Evolutionary conservation across 2,329 filamentous ascomycete species (phyloP), one percentile per base, ranked within the genome.

Genomic region (Fusarium annulatum): DNA sequence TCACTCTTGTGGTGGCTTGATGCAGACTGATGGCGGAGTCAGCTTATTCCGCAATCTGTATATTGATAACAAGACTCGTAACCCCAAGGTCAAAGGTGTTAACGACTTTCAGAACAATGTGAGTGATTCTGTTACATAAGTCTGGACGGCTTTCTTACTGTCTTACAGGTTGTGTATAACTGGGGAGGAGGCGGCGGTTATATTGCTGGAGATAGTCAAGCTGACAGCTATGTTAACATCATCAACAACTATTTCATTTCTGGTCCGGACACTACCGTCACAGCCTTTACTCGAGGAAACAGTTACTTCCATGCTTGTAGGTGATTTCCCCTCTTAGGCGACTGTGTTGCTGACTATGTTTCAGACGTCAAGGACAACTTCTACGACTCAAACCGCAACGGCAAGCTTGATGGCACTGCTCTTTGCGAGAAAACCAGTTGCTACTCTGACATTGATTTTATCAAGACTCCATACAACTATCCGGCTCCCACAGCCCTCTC

Each of bases 171-270:
- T 6, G 75, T 89, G 6, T 89, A 89, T 74, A 89, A 89, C 76
- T 89, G 86, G 84, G 87, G 87, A 15, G 82, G 82, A 2, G 86
- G 87, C 1, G 87, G 86, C 9, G 88, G 84, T 8, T 89, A 89
- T 60, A 89, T 88, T 58, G 86, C 86, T 0, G 87, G 87, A 6
- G 86, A 87, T 67, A 86, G 85, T 39, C 79, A 75, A 0, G 86
- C 84, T 9, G 74, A 81, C 33, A 88, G 84, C 59, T 82, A 85
- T 55, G 86, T 83, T 9, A 88, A 89, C 68, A 86, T 89, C 62
- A 81, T 88, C 59, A 86, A 86, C 67, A 89, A 89, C 78, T 89
- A 89, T 78, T 89, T 88, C 78, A 86, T 89, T 67, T 85, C 84
- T 4, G 88, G 88, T 0, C 87, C 87, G 0, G 84, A 81, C 51